A percentile compares a stretch with the other conserved stretches of the same genome.
Evolutionary conservation across 345 rosid species (phyloP).

Genomic region (Citrus australasica): DNA sequence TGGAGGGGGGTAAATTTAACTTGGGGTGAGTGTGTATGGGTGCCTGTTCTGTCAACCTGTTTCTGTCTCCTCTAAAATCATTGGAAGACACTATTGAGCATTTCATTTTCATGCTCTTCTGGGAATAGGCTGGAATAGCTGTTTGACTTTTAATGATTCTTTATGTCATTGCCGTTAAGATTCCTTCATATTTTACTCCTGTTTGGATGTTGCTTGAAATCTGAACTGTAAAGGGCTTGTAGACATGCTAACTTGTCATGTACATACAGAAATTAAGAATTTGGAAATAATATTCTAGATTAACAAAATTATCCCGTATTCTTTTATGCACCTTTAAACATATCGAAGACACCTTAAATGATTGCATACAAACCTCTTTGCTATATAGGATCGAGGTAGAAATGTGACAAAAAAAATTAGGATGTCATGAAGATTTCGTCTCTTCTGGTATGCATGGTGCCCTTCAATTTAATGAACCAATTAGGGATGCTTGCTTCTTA

Average conservation of each 20-base stretch:
- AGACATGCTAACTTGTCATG: not conserved
- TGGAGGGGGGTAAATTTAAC: not conserved
- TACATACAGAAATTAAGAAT: not conserved
- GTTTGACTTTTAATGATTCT: not conserved
- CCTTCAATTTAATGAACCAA: not conserved
- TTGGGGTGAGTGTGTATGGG: not conserved
- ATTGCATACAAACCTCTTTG: not conserved
- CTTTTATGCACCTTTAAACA: not conserved
- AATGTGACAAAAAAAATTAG: not conserved
- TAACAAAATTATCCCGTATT: not conserved
- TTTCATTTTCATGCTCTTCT: not conserved
- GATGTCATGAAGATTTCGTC: not conserved
- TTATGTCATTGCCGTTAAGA: not conserved
- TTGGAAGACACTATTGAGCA: not conserved
- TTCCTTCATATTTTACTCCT: not conserved
- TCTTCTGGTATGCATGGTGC: not conserved
- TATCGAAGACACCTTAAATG: not conserved
- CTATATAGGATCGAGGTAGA: not conserved
- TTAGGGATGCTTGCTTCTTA: not conserved
- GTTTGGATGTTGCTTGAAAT: not conserved
- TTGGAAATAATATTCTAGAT: not conserved
- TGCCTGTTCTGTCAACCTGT: not conserved
- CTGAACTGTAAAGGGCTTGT: not conserved
- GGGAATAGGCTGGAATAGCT: not conserved
- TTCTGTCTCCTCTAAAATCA: not conserved